Evolutionary conservation across 2,329 filamentous ascomycete genomes (phyloP).

Genomic region (Dactylellina sp.): DNA sequence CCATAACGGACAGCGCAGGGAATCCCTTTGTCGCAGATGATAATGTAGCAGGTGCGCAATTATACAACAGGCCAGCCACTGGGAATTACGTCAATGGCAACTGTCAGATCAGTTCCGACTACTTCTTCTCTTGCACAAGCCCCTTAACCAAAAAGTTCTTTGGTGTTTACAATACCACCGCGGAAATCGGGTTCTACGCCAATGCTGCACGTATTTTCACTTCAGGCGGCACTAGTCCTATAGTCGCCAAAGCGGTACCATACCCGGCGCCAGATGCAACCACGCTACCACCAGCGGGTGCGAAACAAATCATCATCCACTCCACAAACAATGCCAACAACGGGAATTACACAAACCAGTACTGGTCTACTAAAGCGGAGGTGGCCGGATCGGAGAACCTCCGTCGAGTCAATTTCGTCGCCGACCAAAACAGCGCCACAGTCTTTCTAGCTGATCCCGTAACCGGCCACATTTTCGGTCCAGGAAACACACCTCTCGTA

Average conservation of each 20-base stretch:
- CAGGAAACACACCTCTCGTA: neutral
- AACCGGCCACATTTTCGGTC: neutral
- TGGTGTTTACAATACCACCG: conserved; percentile 4
- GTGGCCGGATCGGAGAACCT: neutral
- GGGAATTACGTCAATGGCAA: too few relatives aligned
- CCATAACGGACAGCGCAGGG: neutral
- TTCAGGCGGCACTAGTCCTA: conserved; percentile 4
- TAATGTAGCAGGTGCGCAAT: neutral
- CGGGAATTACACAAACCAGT: conserved; percentile 1
- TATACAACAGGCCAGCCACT: neutral
- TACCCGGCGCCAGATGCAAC: conserved; percentile 5
- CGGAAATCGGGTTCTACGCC: neutral
- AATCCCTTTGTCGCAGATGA: neutral
- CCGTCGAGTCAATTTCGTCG: neutral
- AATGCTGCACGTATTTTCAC: too few relatives aligned
- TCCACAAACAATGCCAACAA: conserved; percentile 4
- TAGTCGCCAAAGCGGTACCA: conserved; percentile 26
- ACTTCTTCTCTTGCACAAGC: conserved; percentile 10
- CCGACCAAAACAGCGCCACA: neutral
- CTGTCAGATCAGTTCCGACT: conserved; percentile 2
- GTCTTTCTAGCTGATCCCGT: conserved; percentile 8
- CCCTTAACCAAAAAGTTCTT: neutral
- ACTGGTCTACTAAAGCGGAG: neutral
- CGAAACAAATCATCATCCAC: conserved; percentile 19
- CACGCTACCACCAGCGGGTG: neutral